A percentile compares a stretch with the other conserved stretches of the same genome.
These are phyloP conservation scores for Mycosarcoma mackinlayi DNA, from an alignment of 1,284 basidiomycete species.

Conservation along the genomic window DNA sequence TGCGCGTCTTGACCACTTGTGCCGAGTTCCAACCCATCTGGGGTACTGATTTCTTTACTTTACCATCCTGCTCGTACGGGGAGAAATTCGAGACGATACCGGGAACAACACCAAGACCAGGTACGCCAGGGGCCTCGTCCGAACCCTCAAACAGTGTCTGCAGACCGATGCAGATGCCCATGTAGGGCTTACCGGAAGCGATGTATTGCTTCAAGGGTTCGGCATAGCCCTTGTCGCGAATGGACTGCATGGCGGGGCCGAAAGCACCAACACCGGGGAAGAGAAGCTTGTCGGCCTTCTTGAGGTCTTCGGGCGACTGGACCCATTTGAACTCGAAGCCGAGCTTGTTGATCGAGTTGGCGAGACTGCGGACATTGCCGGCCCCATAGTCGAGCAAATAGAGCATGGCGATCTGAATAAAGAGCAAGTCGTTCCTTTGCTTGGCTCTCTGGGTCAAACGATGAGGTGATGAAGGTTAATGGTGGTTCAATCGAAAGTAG, in stretches of 20 bases:
- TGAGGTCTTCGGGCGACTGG: constrained; percentile 82
- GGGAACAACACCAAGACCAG: constrained; percentile 64
- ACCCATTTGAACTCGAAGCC: constrained; percentile 94
- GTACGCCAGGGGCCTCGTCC: constrained; percentile 67
- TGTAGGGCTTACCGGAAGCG: constrained; percentile 86
- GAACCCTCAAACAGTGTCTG: constrained; percentile 82
- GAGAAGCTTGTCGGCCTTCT: constrained; percentile 87
- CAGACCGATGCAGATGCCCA: constrained; percentile 85
- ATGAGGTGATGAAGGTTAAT: background rate
- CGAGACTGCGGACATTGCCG: constrained; percentile 72
- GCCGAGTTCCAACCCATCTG: constrained; percentile 91
- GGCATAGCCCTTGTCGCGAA: constrained; percentile 79
- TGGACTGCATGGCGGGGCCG: constrained; percentile 83
- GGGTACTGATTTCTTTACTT: constrained; percentile 81
- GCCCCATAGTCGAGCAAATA: constrained; percentile 68
- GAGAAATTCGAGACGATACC: constrained; percentile 56
- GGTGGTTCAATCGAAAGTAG: background rate
- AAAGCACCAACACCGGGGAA: constrained; percentile 99
- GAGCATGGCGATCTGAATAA: constrained; percentile 43
- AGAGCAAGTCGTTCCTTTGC: background rate
- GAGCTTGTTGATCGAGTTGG: constrained; percentile 88
- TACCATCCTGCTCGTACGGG: constrained; percentile 52
- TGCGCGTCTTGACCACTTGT: constrained; percentile 67
- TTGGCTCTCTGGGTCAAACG: no score
- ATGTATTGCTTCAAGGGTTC: constrained; percentile 87